Evolutionary conservation across 331 rosid genomes (phyloP).

Genomic region (Malus hybrid): DNA sequence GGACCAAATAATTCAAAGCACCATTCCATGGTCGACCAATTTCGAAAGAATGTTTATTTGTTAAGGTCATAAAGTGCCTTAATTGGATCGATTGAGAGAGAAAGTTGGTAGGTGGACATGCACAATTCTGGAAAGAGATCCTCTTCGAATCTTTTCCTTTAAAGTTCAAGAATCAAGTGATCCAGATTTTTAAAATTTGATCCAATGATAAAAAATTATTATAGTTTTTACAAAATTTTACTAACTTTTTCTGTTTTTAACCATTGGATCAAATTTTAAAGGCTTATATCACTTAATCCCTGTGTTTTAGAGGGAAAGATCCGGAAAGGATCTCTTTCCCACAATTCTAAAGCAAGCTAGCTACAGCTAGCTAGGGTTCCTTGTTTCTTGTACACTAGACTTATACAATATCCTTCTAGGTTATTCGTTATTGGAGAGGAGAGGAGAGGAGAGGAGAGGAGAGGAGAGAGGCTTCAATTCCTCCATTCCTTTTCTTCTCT

Average conservation of each 20-base stretch:
- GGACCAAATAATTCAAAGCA: background rate
- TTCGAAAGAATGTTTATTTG: background rate
- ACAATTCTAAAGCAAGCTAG: background rate
- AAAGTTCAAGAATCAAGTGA: accelerated
- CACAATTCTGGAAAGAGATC: background rate
- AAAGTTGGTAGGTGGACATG: background rate
- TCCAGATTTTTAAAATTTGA: accelerated
- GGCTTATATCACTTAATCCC: no score
- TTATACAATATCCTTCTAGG: background rate
- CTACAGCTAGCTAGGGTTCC: background rate
- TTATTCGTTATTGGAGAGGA: no score
- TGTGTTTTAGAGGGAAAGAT: accelerated
- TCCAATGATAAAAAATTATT: no score
- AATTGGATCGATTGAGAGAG: background rate
- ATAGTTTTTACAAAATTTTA: no score
- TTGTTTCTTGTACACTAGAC: no score
- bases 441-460: background rate
- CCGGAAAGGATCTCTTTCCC: no score
- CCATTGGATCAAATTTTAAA: no score
- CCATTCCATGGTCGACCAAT: background rate
- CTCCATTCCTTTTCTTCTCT: background rate
- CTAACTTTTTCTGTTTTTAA: no score
- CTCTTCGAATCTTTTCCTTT: accelerated
- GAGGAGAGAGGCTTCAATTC: background rate
- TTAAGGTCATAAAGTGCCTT: background rate